Base-by-base conservation (phyloP, 768 basidiomycete genomes). In the Lactifluus subvellereus region DNA sequence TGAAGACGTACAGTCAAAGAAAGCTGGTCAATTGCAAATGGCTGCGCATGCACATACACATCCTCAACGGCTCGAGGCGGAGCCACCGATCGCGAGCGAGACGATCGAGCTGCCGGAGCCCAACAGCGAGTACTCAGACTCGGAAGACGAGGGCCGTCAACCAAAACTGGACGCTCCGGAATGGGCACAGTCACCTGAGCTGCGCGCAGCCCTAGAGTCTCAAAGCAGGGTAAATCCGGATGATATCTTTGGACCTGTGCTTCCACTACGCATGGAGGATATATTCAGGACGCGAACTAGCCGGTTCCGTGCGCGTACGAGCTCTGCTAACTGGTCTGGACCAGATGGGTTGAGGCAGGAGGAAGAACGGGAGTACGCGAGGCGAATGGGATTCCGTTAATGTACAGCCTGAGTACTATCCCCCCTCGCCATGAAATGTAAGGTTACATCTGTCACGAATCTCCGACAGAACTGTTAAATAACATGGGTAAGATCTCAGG, bases 241-340 rank as follows among this genome's bases (percentile, higher is more conserved):
- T 72, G 88, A 92, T 64, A 86, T 98, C 57, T 99, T 99, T 69
- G 96, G 96, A 10, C 84, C 85, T 8, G 88, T 99, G 68, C 82
- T 84, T 61, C 90, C 91, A 6, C 76, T 98, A 59, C 80, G 78
- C 65, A 97, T 98, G 94, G 94, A 95, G 67, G 94, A 98, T 70
- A 80, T 98, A 66, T 99, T 99, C 81, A 82, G 85, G 69, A 80
- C 77, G 32, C 80, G 86, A 65, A 86, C 85, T 18, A 89, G 86
- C 67, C 82, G 88, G 54, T 97, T 97, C 79, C 80, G 95, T 61
- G 88, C 91, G 7, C 81, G 96, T 52, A 91, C 92, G 9, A 95
- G 93, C 70, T 95, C 92, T 11, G 96, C 96, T 38, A 97, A 97
- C 72, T 98, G 96, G 96, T 82, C 85, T 6, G 93, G 92, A n/a